These are phyloP conservation scores for Silene coronaria DNA, from an alignment of 179 eudicot genomes.

Conservation along the genomic window DNA sequence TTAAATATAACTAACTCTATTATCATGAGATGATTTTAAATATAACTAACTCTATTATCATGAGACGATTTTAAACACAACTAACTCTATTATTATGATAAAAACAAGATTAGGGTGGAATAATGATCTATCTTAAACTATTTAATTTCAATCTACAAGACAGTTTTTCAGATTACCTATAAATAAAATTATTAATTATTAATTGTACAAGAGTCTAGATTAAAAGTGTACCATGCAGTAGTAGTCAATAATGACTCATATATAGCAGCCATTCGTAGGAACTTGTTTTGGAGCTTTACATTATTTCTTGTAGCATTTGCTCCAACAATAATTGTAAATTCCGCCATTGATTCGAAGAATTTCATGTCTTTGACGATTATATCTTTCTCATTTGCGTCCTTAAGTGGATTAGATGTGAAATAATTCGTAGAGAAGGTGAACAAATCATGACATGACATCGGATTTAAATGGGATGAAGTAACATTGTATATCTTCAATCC, in stretches of 20 bases:
- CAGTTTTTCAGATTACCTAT: too few species aligned
- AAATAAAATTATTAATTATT: too few species aligned
- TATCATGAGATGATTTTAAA: too few species aligned
- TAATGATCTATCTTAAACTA: too few species aligned
- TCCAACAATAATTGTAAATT: not conserved
- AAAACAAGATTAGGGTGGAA: too few species aligned
- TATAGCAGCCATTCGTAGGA: not conserved
- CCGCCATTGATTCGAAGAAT: not conserved
- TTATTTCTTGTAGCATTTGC: not conserved
- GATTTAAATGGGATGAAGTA: not conserved
- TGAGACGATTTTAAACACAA: too few species aligned
- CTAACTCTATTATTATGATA: too few species aligned
- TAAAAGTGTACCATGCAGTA: not conserved
- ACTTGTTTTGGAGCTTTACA: not conserved
- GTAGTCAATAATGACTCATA: not conserved
- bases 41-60: too few species aligned
- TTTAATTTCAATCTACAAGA: too few species aligned
- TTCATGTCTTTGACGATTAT: slow-evolving; percentile 6
- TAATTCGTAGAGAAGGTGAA: not conserved
- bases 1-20: too few species aligned
- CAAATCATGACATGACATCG: not conserved
- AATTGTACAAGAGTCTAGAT: not conserved
- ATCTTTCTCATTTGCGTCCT: not conserved
- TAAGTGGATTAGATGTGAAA: not conserved
- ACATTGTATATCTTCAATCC: slow-evolving; percentile 8